Percentiles rank a stretch among this genome's conserved stretches.
phyloP scores from a whole-genome alignment of 2,329 filamentous ascomycete species.

The Lasiodiplodia sp. region DNA sequence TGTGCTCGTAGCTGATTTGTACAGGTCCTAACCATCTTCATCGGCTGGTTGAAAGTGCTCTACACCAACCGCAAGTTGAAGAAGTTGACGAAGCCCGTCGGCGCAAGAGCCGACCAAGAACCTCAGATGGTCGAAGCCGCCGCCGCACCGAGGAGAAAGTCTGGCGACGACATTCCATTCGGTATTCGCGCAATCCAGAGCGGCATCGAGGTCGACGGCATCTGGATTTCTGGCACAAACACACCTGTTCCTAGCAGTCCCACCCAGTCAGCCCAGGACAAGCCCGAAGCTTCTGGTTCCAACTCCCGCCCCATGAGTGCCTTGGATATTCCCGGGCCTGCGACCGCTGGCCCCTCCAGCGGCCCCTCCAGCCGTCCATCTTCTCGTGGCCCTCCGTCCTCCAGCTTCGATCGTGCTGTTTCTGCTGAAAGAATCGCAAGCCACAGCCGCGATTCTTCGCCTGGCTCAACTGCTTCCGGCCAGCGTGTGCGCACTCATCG shows the following conservation, averaged over 20 bases:
- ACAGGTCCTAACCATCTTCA: constrained; percentile 69
- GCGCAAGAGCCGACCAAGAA: constrained; percentile 52
- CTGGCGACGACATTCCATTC: constrained; percentile 76
- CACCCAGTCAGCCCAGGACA: constrained; percentile 30
- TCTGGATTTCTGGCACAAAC: constrained; percentile 62
- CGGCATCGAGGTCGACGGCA: constrained; percentile 83
- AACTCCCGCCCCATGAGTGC: constrained; percentile 15
- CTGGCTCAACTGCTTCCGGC: constrained; percentile 9
- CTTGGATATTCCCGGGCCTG: constrained; percentile 3
- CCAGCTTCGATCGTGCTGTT: constrained; percentile 47
- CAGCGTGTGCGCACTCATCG: constrained; percentile 34
- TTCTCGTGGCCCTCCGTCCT: constrained; percentile 43
- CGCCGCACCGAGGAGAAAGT: constrained; percentile 39
- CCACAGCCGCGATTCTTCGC: constrained; percentile 39
- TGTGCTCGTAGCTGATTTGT: constrained; percentile 38
- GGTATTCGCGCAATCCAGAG: constrained; percentile 85
- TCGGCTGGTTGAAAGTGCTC: constrained; percentile 71
- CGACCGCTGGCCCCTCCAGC: constrained; percentile 37
- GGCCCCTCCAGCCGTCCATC: constrained; percentile 44
- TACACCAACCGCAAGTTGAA: constrained; percentile 52
- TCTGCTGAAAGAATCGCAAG: constrained; percentile 45
- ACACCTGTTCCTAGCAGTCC: constrained; percentile 50
- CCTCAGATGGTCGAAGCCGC: constrained; percentile 68
- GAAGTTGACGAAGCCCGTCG: constrained; percentile 52
- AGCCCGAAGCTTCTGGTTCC: constrained; percentile 20